phyloP scores from a whole-genome alignment of 169 alveolate genomes.

The Plasmodium fragile region DNA sequence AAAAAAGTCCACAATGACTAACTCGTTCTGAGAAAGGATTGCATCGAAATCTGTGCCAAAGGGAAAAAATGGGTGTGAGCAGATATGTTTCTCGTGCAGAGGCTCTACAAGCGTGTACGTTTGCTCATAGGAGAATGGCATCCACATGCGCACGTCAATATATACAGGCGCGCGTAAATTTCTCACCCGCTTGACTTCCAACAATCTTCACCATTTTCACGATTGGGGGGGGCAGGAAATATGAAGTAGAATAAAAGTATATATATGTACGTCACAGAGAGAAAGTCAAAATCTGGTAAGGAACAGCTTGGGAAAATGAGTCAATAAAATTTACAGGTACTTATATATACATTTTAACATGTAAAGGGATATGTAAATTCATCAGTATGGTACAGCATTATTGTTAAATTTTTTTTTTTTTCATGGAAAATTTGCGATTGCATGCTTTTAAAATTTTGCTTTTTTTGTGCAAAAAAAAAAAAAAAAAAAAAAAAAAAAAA shows the following conservation, averaged over 20 bases:
- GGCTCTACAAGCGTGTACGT: background rate
- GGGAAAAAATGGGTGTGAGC: background rate
- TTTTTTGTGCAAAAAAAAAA: background rate
- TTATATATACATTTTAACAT: background rate
- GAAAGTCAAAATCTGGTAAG: background rate
- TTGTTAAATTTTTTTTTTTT: background rate
- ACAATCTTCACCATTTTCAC: conserved; percentile 73
- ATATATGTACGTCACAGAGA: background rate
- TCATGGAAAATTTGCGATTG: background rate
- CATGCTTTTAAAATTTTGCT: conserved; percentile 1
- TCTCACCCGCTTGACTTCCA: conserved; percentile 72
- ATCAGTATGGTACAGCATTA: background rate
- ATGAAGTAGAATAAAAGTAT: background rate
- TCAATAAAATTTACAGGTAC: background rate
- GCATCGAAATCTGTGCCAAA: conserved; percentile 81
- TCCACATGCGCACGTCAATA: background rate
- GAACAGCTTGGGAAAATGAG: background rate
- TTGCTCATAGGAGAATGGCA: background rate
- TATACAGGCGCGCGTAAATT: background rate
- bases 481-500: background rate
- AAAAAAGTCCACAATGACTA: conserved; percentile 94
- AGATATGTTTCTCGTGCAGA: background rate
- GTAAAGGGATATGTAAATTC: background rate
- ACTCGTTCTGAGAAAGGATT: conserved; percentile 77
- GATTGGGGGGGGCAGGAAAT: background rate